Percentiles rank a stretch among this genome's conserved stretches.
These are phyloP conservation scores for Cruciata laevipes DNA, from an alignment of 257 asterid genomes.

Conservation along the genomic window DNA sequence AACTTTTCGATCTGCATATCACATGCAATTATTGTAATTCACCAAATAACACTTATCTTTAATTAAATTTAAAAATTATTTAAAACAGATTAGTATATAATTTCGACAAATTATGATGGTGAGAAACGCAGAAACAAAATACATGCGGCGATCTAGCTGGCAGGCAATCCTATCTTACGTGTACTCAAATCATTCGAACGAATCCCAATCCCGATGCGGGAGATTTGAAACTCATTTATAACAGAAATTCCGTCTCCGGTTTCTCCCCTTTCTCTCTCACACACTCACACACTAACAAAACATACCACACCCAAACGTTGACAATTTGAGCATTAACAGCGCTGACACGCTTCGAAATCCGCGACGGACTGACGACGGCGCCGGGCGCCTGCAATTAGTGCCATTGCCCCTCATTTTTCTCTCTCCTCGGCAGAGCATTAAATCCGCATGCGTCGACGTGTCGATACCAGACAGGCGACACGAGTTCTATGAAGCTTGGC, in stretches of 20 bases:
- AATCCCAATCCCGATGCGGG: constrained; percentile 3
- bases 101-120: too few relatives aligned
- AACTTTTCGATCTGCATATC: too few relatives aligned
- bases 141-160: background rate
- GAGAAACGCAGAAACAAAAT: background rate
- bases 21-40: too few relatives aligned
- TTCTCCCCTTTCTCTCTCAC: background rate
- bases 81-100: too few relatives aligned
- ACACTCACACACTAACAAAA: background rate
- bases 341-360: background rate
- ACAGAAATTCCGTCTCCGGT: background rate
- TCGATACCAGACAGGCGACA: background rate
- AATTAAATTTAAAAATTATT: too few relatives aligned
- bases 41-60: too few relatives aligned
- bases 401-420: background rate
- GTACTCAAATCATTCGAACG: background rate
- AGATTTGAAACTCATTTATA: background rate
- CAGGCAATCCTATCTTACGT: background rate
- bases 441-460: constrained; percentile 10
- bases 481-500: constrained; percentile 22
- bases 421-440: constrained; percentile 13
- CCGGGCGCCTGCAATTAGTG: constrained; percentile 5
- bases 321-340: background rate
- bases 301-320: background rate
- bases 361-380: constrained; percentile 5